Base-by-base conservation (phyloP, 2,329 filamentous ascomycete genomes). In the Cladophialophora immunda region DNA sequence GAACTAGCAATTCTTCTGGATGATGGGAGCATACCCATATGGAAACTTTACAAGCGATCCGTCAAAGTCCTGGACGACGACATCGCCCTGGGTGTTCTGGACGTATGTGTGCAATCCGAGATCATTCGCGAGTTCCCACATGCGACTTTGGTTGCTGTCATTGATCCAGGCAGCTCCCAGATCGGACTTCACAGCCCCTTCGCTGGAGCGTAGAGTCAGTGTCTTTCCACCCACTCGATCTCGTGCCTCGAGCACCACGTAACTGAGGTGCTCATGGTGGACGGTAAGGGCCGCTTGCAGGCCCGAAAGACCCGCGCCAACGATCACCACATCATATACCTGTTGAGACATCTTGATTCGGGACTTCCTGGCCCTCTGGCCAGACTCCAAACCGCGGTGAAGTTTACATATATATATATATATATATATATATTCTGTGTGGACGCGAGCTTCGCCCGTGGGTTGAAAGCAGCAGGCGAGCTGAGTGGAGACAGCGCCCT, bases 201-300 rank as follows among this genome's bases (percentile, higher is more conserved):
- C 0, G 76, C 57, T 61, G 19, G 65, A 63, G 27, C 66, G 68
- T 27, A 71, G 27, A 3, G 78, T 82, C 75, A 78, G 83, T 0
- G 82, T 85, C 74, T 86, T 87, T 6, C 85, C 85, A 0, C 85
- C 84, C 0, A 86, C 81, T 0, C 82, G 79, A 47, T 84, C 78
- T 4, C 81, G 77, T 1, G 84, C 84, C 69, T 87, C 85, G 1
- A 87, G 74, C 0, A 87, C 77, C 0, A 81, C 64, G n/a, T 77
- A 76, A 0, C 78, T 78, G 4, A 82, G 72, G 1, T 81, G 80
- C 0, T 77, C 77, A 0, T 72, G 58, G 3, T 78, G 72, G 2
- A 83, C 67, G 1, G 75, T 70, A 7, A 74, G 57, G 0, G 81
- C 81, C 0, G 81, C 80, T 25, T 75, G 68, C 9, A 81, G 76